Evolutionary conservation across 1,284 basidiomycete species (phyloP).

Genomic region (Rhodotorula sp.): DNA sequence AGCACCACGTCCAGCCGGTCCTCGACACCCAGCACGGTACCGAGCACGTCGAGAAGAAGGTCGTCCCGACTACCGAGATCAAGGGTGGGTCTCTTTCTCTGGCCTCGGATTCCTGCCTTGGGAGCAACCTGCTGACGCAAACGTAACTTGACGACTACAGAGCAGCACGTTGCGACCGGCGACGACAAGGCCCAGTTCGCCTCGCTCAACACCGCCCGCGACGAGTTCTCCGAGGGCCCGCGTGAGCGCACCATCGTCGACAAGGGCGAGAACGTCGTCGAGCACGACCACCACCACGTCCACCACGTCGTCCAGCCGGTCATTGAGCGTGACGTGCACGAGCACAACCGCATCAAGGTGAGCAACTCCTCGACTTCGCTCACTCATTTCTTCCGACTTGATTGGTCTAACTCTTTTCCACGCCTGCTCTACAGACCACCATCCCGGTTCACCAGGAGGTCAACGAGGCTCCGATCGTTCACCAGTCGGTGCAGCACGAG

Average conservation of each 20-base stretch:
- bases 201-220: conserved; percentile 44
- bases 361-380: neutral
- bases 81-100: conserved; percentile 6
- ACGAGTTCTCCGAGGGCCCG: conserved; percentile 39
- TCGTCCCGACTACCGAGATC: conserved; percentile 45
- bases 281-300: conserved; percentile 29
- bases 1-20: conserved; percentile 49
- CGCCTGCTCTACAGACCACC: neutral
- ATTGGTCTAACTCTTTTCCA: neutral
- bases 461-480: conserved; percentile 37
- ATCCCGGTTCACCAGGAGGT: conserved; percentile 26
- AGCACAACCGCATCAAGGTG: conserved; percentile 42
- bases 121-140: conserved; percentile 45
- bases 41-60: conserved; percentile 44
- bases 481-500: conserved; percentile 35
- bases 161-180: conserved; percentile 44
- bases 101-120: conserved; percentile 46
- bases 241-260: conserved; percentile 46
- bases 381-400: too few relatives aligned
- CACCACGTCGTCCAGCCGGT: conserved; percentile 49
- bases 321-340: conserved; percentile 48
- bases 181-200: conserved; percentile 48
- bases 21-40: conserved; percentile 47
- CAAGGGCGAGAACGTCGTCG: conserved; percentile 45
- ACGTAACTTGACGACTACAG: conserved; percentile 21